These are phyloP conservation scores for Verbascum thapsus DNA, from an alignment of 257 asterid species.

Conservation along the genomic window DNA sequence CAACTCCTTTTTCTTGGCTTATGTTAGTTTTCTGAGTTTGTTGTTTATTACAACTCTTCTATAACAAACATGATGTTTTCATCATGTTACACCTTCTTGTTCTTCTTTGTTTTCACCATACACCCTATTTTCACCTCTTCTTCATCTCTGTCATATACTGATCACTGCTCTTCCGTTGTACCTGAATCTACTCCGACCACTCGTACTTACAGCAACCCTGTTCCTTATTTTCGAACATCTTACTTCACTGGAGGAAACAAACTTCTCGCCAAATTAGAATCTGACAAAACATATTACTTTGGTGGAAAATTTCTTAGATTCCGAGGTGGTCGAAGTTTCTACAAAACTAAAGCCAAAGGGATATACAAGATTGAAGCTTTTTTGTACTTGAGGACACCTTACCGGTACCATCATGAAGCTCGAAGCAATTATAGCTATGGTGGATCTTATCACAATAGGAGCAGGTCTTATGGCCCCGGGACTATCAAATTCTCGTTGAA, in stretches of 20 bases:
- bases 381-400: slow-evolving; percentile 32
- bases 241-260: slow-evolving; percentile 37
- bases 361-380: slow-evolving; percentile 44
- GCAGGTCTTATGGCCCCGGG: not conserved
- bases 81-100: slow-evolving; percentile 19
- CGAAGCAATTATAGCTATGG: slow-evolving; percentile 23
- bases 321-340: slow-evolving; percentile 18
- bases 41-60: too few relatives aligned
- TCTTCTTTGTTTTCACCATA: slow-evolving; percentile 29
- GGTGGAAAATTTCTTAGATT: slow-evolving; percentile 25
- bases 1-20: too few relatives aligned
- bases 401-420: not conserved
- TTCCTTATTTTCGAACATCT: slow-evolving; percentile 17
- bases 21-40: too few relatives aligned
- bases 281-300: slow-evolving; percentile 14
- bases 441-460: slow-evolving; percentile 25
- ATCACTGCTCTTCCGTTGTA: slow-evolving; percentile 54
- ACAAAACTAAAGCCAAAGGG: slow-evolving; percentile 37
- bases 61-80: slow-evolving; percentile 13
- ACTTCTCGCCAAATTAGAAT: not conserved
- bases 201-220: not conserved
- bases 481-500: slow-evolving; percentile 37
- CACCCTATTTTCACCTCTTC: too few relatives aligned
- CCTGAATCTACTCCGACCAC: slow-evolving; percentile 35
- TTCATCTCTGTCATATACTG: slow-evolving; percentile 33